Conservation (phyloP, 805 yeast species). For the Maudiozyma bulderi region DNA sequence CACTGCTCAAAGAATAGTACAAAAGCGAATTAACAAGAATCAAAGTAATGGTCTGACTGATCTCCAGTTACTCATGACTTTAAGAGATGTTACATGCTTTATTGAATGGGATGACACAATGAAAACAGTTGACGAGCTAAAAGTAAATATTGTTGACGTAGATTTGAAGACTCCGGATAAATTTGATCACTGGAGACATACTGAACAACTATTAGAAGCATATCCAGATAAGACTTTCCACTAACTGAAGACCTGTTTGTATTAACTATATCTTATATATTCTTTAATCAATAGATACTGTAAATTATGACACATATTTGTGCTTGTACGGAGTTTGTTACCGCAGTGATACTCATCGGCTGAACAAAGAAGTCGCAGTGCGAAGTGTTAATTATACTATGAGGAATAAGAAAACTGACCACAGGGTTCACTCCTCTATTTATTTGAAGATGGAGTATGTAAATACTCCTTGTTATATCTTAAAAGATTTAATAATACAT, state of each 20-base stretch:
- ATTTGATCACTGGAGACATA: constrained; percentile 39
- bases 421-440: no score
- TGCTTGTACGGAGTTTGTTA: neutral
- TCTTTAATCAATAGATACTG: no score
- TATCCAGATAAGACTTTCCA: neutral
- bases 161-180: constrained; percentile 43
- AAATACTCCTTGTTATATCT: no score
- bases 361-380: neutral
- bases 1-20: constrained; percentile 15
- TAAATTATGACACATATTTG: no score
- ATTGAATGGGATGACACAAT: constrained; percentile 14
- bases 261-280: no score
- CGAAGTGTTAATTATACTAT: neutral
- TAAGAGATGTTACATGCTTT: constrained; percentile 33
- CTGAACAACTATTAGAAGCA: constrained; percentile 7
- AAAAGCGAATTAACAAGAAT: neutral
- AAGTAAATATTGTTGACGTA: constrained; percentile 36
- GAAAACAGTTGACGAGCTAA: neutral
- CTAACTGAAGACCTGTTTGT: neutral
- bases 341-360: neutral
- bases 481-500: no score
- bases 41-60: constrained; percentile 10
- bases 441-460: no score
- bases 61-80: constrained; percentile 28
- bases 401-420: no score